phyloP scores from a whole-genome alignment of 176 grass and related monocot species.

The Avena insularis region DNA sequence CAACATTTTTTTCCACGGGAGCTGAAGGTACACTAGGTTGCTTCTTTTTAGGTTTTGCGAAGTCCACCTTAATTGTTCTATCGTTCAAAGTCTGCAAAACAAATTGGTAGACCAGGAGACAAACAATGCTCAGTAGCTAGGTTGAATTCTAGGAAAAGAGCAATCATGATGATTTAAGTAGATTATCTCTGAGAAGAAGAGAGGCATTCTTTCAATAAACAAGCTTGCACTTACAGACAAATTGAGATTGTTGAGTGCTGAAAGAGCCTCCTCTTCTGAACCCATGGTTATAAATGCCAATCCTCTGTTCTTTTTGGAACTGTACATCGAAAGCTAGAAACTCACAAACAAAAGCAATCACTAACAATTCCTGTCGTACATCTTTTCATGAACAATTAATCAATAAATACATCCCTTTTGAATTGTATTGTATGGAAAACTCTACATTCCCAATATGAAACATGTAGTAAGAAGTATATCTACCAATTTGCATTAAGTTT shows the following conservation, averaged over 20 bases:
- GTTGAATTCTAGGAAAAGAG: not conserved
- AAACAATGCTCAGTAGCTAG: not conserved
- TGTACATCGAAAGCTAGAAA: slow-evolving; percentile 89
- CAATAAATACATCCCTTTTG: slow-evolving; percentile 11
- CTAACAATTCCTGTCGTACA: not conserved
- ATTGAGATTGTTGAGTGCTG: slow-evolving; percentile 67
- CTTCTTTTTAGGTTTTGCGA: slow-evolving; percentile 78
- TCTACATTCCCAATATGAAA: slow-evolving; percentile 5
- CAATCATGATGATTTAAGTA: slow-evolving; percentile 21
- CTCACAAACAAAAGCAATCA: slow-evolving; percentile 42
- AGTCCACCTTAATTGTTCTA: slow-evolving; percentile 81
- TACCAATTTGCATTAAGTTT: not conserved
- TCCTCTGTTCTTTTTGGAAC: slow-evolving; percentile 81
- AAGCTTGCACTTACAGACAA: slow-evolving; percentile 64
- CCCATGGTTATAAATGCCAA: slow-evolving; percentile 93
- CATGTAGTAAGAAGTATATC: not conserved
- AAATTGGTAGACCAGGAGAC: slow-evolving; percentile 2
- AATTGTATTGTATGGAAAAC: not conserved
- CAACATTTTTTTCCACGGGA: slow-evolving; percentile 48
- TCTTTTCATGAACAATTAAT: not conserved
- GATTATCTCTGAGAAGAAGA: not conserved
- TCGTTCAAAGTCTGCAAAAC: slow-evolving; percentile 63
- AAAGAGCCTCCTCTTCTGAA: slow-evolving; percentile 79
- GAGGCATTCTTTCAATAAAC: not conserved
- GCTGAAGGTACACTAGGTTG: slow-evolving; percentile 33